Conservation (phyloP, 2,329 filamentous ascomycete species). For the Fusarium camptoceras region DNA sequence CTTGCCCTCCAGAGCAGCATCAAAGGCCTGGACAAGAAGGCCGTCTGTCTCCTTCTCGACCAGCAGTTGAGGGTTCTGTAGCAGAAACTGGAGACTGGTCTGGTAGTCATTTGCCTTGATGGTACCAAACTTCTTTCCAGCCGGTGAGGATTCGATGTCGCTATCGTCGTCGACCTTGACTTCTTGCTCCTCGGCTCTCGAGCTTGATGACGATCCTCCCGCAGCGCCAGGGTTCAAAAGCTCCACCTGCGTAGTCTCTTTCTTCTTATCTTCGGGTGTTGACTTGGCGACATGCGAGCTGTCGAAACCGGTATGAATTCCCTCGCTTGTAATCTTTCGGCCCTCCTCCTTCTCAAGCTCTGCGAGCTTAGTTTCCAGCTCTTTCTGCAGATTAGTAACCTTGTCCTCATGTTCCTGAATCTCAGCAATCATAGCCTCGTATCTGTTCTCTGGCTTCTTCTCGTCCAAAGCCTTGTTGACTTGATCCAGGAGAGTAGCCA, state of each 20-base stretch:
- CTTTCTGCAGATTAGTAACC: constrained; percentile 80
- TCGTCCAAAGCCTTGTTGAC: constrained; percentile 88
- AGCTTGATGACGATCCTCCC: constrained; percentile 28
- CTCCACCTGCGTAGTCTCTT: constrained; percentile 70
- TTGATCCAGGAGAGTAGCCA: constrained; percentile 94
- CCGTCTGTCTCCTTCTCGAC: constrained; percentile 90
- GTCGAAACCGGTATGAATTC: constrained; percentile 89
- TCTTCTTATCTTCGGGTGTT: constrained; percentile 58
- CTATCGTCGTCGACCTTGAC: constrained; percentile 70
- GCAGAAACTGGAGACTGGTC: constrained; percentile 79
- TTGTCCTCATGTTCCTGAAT: constrained; percentile 81
- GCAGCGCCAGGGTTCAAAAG: constrained; percentile 76
- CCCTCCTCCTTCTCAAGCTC: constrained; percentile 87
- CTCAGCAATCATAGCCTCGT: constrained; percentile 81
- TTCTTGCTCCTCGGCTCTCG: constrained; percentile 27
- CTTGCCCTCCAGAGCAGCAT: constrained; percentile 81
- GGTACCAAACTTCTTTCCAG: constrained; percentile 83
- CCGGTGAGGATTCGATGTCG: constrained; percentile 78
- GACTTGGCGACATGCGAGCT: constrained; percentile 82
- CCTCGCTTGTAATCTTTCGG: constrained; percentile 93
- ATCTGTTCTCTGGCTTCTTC: constrained; percentile 75
- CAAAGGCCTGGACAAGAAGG: constrained; percentile 90
- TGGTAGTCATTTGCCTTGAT: constrained; percentile 82
- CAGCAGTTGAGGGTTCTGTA: constrained; percentile 81
- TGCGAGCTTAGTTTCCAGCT: constrained; percentile 78